Evolutionary conservation across 345 rosid species (phyloP), one percentile per base, ranked within the genome.

Genomic region (Lepidium sativum): DNA sequence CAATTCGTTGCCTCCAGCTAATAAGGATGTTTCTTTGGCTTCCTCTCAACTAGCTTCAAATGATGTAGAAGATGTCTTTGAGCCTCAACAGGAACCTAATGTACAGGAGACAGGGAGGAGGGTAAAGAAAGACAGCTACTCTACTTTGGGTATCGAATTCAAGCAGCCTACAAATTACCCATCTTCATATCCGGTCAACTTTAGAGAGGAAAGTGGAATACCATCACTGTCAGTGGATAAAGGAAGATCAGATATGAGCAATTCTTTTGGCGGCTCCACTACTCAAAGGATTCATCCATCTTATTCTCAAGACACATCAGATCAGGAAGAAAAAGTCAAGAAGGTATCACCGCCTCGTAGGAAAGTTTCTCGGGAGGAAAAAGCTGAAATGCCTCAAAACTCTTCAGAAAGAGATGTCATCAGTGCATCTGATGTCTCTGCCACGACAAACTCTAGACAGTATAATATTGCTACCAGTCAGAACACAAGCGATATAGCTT

Each of bases 311-410:
- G 82, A 65, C 43, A 65, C 80, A 8, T 74, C 58, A 41, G 95
- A 84, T 54, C 63, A 75, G 32, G 94, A 84, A 81, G 98, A 89
- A 70, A 89, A 83, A 80, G 84, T 82, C 65, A 89, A 73, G 67
- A 84, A 84, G 79, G 87, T 80, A 39, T 90, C 97, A 13, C 97
- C 95, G 2, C 86, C 99, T 54, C 86, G 80, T 39, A 81, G 92
- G 66, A 90, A 88, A 90, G 90, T 59, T 61, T 49, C 70, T 2
- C 80, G 84, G 72, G 96, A 90, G 45, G 99, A 90, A 74, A 90
- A 85, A 67, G 60, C 76, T 10, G 88, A 86, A 47, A 89, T 83
- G 75, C 54, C 51, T 13, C 87, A 80, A 52, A 85, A 72, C 75
- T 77, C 62, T 78, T 45, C 45, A 54, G 86, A 76, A 68, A 82